Percentiles rank a stretch among this genome's conserved stretches.
phyloP scores from a whole-genome alignment of 805 yeast species.

The Teunomyces panamensis region DNA sequence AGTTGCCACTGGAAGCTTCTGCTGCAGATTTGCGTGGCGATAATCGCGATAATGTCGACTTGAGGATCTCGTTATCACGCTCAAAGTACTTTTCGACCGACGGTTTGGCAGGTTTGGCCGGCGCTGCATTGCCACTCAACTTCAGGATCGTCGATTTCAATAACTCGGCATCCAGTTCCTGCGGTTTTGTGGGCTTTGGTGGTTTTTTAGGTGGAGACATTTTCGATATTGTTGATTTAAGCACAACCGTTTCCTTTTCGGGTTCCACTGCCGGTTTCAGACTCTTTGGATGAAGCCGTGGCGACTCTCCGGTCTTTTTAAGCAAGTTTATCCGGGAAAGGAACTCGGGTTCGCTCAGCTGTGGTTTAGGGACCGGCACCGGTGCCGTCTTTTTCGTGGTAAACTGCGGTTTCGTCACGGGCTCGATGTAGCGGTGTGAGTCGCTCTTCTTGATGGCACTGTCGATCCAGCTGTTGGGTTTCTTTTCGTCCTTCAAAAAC shows the following conservation, averaged over 20 bases:
- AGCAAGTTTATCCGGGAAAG: constrained; percentile 10
- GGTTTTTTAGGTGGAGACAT: constrained; percentile 9
- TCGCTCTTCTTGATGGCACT: constrained; percentile 15
- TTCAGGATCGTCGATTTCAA: constrained; percentile 12
- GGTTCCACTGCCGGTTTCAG: constrained; percentile 14
- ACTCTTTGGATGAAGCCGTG: constrained; percentile 10
- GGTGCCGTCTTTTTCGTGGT: constrained; percentile 9
- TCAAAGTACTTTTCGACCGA: constrained; percentile 12
- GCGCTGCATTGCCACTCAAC: constrained; percentile 4
- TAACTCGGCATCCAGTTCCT: constrained; percentile 13
- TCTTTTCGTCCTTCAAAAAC: not conserved
- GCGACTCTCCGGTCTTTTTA: constrained; percentile 2
- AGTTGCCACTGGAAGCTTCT: constrained; percentile 9
- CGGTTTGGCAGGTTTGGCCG: constrained; percentile 12
- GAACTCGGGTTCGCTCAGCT: constrained; percentile 10
- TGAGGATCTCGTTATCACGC: constrained; percentile 16
- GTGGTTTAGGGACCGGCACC: constrained; percentile 3
- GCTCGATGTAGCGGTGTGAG: constrained; percentile 10
- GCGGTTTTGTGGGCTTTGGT: constrained; percentile 12
- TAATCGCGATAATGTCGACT: constrained; percentile 12
- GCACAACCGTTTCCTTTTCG: constrained; percentile 15
- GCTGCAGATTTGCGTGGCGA: constrained; percentile 9
- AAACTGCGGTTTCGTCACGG: constrained; percentile 11
- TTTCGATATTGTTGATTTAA: constrained; percentile 13
- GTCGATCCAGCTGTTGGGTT: constrained; percentile 13